Evolutionary conservation across 2,329 filamentous ascomycete species (phyloP).

Genomic region (Albophoma yamanashiensis): DNA sequence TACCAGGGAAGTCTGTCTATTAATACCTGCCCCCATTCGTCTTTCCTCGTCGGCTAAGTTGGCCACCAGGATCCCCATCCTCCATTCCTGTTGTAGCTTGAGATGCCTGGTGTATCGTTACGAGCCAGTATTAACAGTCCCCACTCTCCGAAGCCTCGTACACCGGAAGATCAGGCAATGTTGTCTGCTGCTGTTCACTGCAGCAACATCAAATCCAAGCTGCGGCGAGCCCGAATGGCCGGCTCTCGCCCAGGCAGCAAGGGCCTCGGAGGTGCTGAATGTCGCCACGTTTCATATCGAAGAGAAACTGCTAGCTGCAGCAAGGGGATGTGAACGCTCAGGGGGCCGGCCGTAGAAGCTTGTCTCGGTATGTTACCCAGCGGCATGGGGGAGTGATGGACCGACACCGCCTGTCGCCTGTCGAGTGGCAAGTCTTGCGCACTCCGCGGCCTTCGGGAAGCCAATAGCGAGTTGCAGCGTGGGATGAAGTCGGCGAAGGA

Average conservation of each 20-base stretch:
- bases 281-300: neutral
- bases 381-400: neutral
- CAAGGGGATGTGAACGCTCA: neutral
- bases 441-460: neutral
- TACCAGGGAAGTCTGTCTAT: neutral
- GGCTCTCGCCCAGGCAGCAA: neutral
- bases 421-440: neutral
- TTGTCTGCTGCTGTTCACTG: neutral
- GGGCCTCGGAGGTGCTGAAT: neutral
- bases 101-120: neutral
- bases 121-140: neutral
- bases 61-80: neutral
- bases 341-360: neutral
- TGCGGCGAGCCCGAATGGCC: neutral
- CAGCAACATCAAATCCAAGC: neutral
- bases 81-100: neutral
- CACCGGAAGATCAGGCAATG: neutral
- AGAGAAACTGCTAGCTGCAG: neutral
- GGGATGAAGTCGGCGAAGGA: neutral
- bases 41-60: neutral
- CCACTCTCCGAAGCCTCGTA: neutral
- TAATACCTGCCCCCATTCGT: neutral
- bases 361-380: neutral
- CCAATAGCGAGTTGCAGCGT: neutral
- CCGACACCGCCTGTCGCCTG: neutral